Base-by-base conservation (phyloP, 768 basidiomycete genomes). In the Chlorophyllum brunneum region DNA sequence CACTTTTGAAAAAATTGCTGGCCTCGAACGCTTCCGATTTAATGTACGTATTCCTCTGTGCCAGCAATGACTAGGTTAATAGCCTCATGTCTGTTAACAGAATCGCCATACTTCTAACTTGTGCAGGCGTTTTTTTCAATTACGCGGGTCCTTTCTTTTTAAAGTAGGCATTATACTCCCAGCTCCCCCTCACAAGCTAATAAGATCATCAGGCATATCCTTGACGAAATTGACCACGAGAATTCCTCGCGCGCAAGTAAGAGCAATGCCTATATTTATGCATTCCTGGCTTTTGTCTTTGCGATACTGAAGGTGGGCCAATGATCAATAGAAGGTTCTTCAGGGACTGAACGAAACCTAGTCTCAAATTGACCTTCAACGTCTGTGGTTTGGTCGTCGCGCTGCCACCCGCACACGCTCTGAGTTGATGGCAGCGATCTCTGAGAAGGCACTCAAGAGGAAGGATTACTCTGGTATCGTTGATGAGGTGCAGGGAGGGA, bases 131-230 rank as follows among this genome's bases (percentile, higher is more conserved):
- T 26, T 26, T 78, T 0, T 86, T 92, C 69, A 87, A 86, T 59
- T 95, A 93, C 67, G 76, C 82, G 0, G 79, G 81, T 0, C 93
- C 94, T 6, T 93, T 84, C 71, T 93, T 95, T 71, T 75, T 97
- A 38, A 92, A 89, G 81, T 82, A 43, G 50, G 1, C 20, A 9
- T 41, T 9, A 67, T 5, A 30, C 44, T 23, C 22, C 15, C 18
- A 15, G 15, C 38, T 42, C 18, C 33, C 13, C 16, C 37, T 33
- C 44, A 16, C 5, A 39, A 18, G n/a, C n/a, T n/a, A n/a, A n/a
- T n/a, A n/a, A n/a, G n/a, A 16, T 6, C 26, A 47, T 24, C 27
- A 81, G 79, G 34, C 73, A 67, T 26, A 85, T 88, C 55, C 74
- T 88, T 3, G 82, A 85, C 58, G 69, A 78, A 0, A 78, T 88